These are phyloP conservation scores for Malassezia arunalokei DNA, from an alignment of 1,284 basidiomycete species.

Conservation along the genomic window DNA sequence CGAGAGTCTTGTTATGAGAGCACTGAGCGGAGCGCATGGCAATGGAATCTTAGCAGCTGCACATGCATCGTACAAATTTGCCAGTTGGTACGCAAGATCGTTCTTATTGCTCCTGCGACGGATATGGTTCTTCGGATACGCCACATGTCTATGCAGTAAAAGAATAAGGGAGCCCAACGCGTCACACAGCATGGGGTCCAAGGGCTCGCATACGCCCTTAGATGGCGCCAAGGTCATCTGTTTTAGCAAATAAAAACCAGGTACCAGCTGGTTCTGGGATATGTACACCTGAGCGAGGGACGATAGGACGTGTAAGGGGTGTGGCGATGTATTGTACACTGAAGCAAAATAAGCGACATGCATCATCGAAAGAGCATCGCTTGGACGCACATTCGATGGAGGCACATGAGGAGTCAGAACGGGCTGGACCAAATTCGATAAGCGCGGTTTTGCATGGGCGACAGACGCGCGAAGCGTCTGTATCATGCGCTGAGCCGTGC, in stretches of 20 bases:
- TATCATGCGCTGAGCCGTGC: too few species aligned
- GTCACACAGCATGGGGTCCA: neutral
- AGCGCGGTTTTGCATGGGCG: too few species aligned
- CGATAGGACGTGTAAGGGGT: neutral
- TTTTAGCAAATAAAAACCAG: neutral
- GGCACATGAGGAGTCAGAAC: too few species aligned
- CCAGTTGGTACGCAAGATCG: neutral
- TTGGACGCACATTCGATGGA: too few species aligned
- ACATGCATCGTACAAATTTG: conserved; percentile 9
- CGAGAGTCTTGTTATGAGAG: conserved; percentile 3
- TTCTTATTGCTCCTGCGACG: too few species aligned
- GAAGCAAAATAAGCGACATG: neutral
- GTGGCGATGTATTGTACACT: neutral
- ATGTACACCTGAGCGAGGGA: neutral
- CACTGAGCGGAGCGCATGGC: neutral
- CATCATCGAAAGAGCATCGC: too few species aligned
- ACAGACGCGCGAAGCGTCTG: too few species aligned
- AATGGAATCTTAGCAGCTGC: neutral
- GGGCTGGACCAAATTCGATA: too few species aligned
- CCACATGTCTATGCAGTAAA: too few species aligned
- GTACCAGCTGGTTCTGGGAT: neutral
- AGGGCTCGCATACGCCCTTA: neutral
- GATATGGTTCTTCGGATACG: too few species aligned
- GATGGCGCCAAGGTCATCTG: neutral
- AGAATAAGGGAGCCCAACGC: neutral